These are phyloP conservation scores for Arthroderma sp. DNA, from an alignment of 2,329 filamentous ascomycete species.

Conservation along the genomic window DNA sequence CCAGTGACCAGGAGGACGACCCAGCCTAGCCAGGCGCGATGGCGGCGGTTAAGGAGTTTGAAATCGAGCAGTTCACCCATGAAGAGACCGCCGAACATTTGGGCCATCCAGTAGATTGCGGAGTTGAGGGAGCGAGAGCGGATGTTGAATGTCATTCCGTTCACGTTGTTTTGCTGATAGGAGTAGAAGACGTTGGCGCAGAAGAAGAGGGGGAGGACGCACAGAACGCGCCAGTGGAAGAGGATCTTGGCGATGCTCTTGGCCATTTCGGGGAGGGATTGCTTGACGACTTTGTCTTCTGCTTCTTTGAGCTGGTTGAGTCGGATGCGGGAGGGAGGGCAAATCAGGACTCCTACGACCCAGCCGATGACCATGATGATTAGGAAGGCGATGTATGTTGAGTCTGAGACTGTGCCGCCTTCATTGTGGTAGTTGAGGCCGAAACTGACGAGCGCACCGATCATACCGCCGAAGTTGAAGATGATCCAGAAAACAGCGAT, in stretches of 20 bases:
- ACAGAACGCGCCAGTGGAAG: conserved; percentile 34
- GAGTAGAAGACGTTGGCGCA: conserved; percentile 44
- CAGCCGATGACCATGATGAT: conserved; percentile 39
- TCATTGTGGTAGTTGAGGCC: conserved; percentile 32
- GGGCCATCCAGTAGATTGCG: conserved; percentile 43
- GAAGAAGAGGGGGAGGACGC: conserved; percentile 43
- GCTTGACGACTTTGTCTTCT: conserved; percentile 26
- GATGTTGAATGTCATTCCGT: conserved; percentile 42
- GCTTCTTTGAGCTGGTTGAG: conserved; percentile 27
- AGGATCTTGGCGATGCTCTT: conserved; percentile 26
- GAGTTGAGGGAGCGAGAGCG: conserved; percentile 44
- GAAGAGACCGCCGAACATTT: conserved; percentile 41
- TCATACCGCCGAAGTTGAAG: conserved; percentile 34
- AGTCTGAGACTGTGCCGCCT: conserved; percentile 34
- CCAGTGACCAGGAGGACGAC: conserved; percentile 35
- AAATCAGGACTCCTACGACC: conserved; percentile 35
- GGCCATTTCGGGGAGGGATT: conserved; percentile 18
- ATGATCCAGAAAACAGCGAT: conserved; percentile 36
- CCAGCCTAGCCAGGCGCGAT: conserved; percentile 37
- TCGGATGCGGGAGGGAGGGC: conserved; percentile 33
- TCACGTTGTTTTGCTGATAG: conserved; percentile 45
- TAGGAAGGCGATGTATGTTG: conserved; percentile 39
- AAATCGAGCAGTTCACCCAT: conserved; percentile 31
- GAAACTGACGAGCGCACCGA: conserved; percentile 34
- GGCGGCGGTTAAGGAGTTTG: conserved; percentile 26